phyloP scores from a whole-genome alignment of 1,284 basidiomycete species.

The Ceratobasidium sp. region DNA sequence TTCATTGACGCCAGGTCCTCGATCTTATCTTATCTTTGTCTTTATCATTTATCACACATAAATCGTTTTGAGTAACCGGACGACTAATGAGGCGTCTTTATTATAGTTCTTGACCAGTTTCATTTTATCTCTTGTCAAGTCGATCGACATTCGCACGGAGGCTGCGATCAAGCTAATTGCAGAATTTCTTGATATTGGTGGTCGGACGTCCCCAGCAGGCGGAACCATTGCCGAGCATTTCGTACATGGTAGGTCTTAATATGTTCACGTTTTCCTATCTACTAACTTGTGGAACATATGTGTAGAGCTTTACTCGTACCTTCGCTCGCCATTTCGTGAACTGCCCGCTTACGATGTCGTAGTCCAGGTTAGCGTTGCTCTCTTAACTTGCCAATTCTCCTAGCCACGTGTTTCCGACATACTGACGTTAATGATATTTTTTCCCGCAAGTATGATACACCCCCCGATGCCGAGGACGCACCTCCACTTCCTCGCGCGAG shows the following conservation, averaged over 20 bases:
- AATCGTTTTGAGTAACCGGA: not conserved
- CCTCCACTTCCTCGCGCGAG: not conserved
- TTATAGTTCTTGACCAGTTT: slow-evolving; percentile 73
- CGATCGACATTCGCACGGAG: slow-evolving; percentile 89
- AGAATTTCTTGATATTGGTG: slow-evolving; percentile 86
- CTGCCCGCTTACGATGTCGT: slow-evolving; percentile 82
- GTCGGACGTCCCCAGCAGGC: slow-evolving; percentile 60
- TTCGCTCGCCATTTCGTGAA: slow-evolving; percentile 87
- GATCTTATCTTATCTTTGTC: slow-evolving; percentile 19
- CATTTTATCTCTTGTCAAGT: slow-evolving; percentile 85
- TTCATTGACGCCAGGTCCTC: not conserved
- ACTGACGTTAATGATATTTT: slow-evolving; percentile 61
- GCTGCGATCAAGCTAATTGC: slow-evolving; percentile 83
- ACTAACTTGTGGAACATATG: not conserved
- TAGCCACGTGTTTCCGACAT: slow-evolving; percentile 55
- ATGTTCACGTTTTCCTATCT: not conserved
- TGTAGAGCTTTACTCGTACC: slow-evolving; percentile 84
- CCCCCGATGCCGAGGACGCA: slow-evolving; percentile 1
- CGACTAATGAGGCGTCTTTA: slow-evolving; percentile 58
- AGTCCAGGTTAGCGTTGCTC: slow-evolving; percentile 73
- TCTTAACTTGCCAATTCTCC: slow-evolving; percentile 34
- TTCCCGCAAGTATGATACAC: slow-evolving; percentile 54
- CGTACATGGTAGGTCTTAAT: slow-evolving; percentile 76
- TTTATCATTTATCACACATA: not conserved
- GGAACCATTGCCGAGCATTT: slow-evolving; percentile 85